A percentile compares a stretch with the other conserved stretches of the same genome.
Evolutionary conservation across 106 monocot species (phyloP).

Genomic region (Amphibolis antarctica): DNA sequence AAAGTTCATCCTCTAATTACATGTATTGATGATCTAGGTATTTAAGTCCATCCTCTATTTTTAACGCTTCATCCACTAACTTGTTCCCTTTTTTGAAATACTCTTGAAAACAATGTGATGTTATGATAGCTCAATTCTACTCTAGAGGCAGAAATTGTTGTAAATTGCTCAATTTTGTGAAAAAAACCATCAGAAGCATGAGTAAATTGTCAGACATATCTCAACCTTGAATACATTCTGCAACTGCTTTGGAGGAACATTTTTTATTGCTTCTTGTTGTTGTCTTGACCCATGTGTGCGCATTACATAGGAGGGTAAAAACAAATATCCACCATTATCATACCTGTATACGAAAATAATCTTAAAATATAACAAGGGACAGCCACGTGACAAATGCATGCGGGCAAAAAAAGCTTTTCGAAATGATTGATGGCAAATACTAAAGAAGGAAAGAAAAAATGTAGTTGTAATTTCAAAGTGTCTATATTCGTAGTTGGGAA

Average conservation of each 20-base stretch:
- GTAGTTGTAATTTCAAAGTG: too few species aligned
- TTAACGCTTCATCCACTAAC: too few species aligned
- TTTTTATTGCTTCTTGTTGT: conserved; percentile 67
- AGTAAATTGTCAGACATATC: background rate
- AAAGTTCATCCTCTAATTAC: too few species aligned
- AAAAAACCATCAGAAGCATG: background rate
- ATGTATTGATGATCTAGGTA: too few species aligned
- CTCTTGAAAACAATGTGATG: too few species aligned
- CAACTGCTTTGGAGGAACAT: conserved; percentile 49
- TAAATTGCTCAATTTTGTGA: background rate
- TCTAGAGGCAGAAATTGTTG: too few species aligned
- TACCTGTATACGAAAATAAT: conserved; percentile 33
- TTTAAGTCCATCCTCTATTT: too few species aligned
- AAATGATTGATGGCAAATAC: background rate
- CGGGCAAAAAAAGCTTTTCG: too few species aligned
- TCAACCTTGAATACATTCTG: conserved; percentile 68
- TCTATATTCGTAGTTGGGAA: too few species aligned
- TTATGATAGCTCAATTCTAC: too few species aligned
- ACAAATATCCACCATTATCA: conserved; percentile 74
- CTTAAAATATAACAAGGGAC: conserved; percentile 1
- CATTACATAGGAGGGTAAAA: conserved; percentile 80
- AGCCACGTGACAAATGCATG: background rate
- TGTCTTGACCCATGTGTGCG: conserved; percentile 79
- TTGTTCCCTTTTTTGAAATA: too few species aligned
- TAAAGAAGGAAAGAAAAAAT: background rate